Evolutionary conservation across 495 filamentous ascomycete species (phyloP), one percentile per base, ranked within the genome.

Genomic region (Choiromyces venosus): DNA sequence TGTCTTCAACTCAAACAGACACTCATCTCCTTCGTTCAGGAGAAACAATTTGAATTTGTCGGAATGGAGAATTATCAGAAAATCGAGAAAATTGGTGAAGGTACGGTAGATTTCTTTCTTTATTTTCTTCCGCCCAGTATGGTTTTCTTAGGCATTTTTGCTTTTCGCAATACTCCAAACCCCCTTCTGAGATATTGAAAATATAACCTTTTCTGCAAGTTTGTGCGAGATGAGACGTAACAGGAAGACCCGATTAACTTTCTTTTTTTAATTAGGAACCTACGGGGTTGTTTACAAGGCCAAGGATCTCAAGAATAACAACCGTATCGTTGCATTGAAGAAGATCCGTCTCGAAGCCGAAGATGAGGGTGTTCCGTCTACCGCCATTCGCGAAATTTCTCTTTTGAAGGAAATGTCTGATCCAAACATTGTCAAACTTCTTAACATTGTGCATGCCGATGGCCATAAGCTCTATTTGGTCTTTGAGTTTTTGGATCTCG

Each of bases 11-110:
- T n/a, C 44, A 61, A 61, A 61, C 52, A 61, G 33, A 61, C 52
- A 61, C 52, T 25, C 52, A 61, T 46, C 12, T 4, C 16, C 25
- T 56, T 56, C 16, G 9, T 29, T 56, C 14, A 56, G 52, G n/a
- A 18, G 52, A 33, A 29, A 61, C 25, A 33, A 33, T 61, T 18
- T 61, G 52, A 29, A 61, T 33, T 14, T 61, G 3, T 33, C 25
- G 72, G 70, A n/a, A 99, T 99, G 95, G 95, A 99, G 82, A 97
- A 97, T 83, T 99, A 99, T 83, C 93, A 98, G 86, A 97, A 97
- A 85, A 91, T 99, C 73, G 95, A 99, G 86, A 99, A 99, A 86
- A 96, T 99, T 83, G 95, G 95, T 79, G 95, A 99, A 87, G 95
- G 95, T n/a, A n/a, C n/a, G n/a, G n/a, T 97, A 83, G 81, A 83